Evolutionary conservation across 2,329 filamentous ascomycete species (phyloP), one percentile per base, ranked within the genome.

Genomic region (Calonectria pseudoturangicola): DNA sequence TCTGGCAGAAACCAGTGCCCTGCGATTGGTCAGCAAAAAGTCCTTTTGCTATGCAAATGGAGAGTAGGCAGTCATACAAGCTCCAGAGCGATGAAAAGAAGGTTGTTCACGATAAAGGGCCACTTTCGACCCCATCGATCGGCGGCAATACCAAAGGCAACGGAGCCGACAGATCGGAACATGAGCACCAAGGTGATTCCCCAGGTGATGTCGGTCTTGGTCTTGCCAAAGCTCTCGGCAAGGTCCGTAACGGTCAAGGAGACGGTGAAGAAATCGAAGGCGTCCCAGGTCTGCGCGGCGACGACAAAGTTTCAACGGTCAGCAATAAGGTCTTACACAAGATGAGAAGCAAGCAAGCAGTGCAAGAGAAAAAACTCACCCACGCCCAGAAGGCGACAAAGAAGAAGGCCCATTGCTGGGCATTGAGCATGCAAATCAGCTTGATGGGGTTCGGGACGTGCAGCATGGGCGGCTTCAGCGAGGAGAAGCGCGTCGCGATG

Each of bases 21-120:
- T 89, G 1, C 18, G 28, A 30, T 21, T 18, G 21, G 70, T 78
- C 33, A 77, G 73, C 60, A 65, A 15, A 43, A 12, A 16, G 33
- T n/a, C 15, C 13, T 13, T 25, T 25, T 10, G n/a, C 12, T 13
- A 12, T 13, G 12, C 15, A 12, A 8, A 33, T 4, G 5, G 8
- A 41, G 28, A 36, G 39, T 28, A n/a, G 39, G 33, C 2, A 7
- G 28, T 6, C 41, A 39, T 79, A 92, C 93, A 79, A 95, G 87
- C 82, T 96, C 93, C 12, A 96, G 87, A 7, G 92, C 82, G 45
- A 94, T 92, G 71, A 96, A 91, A 25, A 96, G 86, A 27, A 94
- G 73, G 83, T 95, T 94, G 84, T 95, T 95, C 72, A 93, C 80
- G 16, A 95, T 88, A 85, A 95, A 95, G 1, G 93, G 93, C 92